phyloP scores from a whole-genome alignment of 2,329 filamentous ascomycete species.

The Fusarium xyrophilum region DNA sequence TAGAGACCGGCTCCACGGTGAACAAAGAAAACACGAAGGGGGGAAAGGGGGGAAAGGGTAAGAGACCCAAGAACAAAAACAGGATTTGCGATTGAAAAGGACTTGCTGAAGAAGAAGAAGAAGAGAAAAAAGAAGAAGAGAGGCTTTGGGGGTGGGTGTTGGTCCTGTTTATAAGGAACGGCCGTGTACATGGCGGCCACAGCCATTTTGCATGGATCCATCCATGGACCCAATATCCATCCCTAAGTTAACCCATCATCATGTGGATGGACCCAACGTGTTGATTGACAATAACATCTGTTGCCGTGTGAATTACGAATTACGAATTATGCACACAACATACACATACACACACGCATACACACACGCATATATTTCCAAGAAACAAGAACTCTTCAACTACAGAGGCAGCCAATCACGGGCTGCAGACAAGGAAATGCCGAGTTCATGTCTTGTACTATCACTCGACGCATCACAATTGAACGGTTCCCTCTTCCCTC shows the following conservation, averaged over 20 bases:
- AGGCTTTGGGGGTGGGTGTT: slow-evolving; percentile 44
- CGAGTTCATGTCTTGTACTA: slow-evolving; percentile 30
- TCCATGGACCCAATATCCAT: background rate
- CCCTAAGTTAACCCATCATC: background rate
- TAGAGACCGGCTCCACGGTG: slow-evolving; percentile 63
- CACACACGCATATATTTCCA: slow-evolving; percentile 2
- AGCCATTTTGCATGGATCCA: background rate
- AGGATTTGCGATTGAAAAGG: slow-evolving; percentile 60
- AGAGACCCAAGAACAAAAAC: slow-evolving; percentile 53
- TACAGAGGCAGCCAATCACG: slow-evolving; percentile 28
- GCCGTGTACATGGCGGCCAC: slow-evolving; percentile 31
- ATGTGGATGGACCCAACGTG: slow-evolving; percentile 1
- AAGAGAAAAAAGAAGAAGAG: slow-evolving; percentile 48
- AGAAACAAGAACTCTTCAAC: slow-evolving; percentile 9
- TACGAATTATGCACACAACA: too few relatives aligned
- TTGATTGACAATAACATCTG: background rate
- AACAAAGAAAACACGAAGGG: slow-evolving; percentile 49
- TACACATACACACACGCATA: background rate
- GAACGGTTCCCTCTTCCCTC: slow-evolving; percentile 16
- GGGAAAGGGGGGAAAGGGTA: slow-evolving; percentile 47
- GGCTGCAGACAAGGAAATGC: slow-evolving; percentile 29
- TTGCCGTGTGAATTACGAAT: slow-evolving; percentile 25
- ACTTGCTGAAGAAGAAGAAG: slow-evolving; percentile 73
- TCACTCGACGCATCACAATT: slow-evolving; percentile 32
- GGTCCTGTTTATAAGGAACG: slow-evolving; percentile 43